Evolutionary conservation across 352 stramenopile genomes (phyloP).

Genomic region (Plasmopara muralis): DNA sequence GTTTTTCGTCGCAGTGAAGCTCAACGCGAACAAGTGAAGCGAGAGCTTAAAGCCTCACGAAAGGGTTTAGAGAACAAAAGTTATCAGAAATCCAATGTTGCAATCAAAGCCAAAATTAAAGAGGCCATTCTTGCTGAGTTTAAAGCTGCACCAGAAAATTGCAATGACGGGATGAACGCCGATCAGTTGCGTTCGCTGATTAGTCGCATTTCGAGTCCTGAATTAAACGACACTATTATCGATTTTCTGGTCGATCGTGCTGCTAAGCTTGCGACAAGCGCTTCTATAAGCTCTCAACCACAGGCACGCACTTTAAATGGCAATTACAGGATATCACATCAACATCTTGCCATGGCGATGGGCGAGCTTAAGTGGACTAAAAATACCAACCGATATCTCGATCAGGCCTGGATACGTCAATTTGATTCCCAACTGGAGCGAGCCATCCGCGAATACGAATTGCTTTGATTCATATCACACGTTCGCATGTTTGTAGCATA

Average conservation of each 20-base stretch:
- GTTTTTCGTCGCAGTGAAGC: slow-evolving; percentile 61
- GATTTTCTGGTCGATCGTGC: slow-evolving; percentile 39
- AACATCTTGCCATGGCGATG: slow-evolving; percentile 45
- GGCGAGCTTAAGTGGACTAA: slow-evolving; percentile 61
- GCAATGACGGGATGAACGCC: slow-evolving; percentile 31
- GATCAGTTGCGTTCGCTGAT: slow-evolving; percentile 45
- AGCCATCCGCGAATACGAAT: slow-evolving; percentile 58
- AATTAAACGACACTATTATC: slow-evolving; percentile 41
- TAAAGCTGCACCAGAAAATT: slow-evolving; percentile 32
- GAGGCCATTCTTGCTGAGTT: slow-evolving; percentile 66
- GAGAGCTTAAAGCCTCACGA: slow-evolving; percentile 42
- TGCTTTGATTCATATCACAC: slow-evolving; percentile 30
- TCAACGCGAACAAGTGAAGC: slow-evolving; percentile 65
- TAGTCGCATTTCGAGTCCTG: slow-evolving; percentile 38
- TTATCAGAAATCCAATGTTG: slow-evolving; percentile 24
- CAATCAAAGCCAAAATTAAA: slow-evolving; percentile 39
- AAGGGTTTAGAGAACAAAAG: slow-evolving; percentile 36
- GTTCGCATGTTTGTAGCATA: no score
- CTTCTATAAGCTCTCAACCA: slow-evolving; percentile 7
- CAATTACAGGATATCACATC: slow-evolving; percentile 27
- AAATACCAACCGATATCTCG: slow-evolving; percentile 71
- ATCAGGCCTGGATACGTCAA: slow-evolving; percentile 69
- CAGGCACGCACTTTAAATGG: slow-evolving; percentile 6
- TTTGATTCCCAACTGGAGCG: slow-evolving; percentile 79
- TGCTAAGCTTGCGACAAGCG: slow-evolving; percentile 10